Base-by-base conservation (phyloP, 2,329 filamentous ascomycete species). In the Ceratocystis eucalypticola region DNA sequence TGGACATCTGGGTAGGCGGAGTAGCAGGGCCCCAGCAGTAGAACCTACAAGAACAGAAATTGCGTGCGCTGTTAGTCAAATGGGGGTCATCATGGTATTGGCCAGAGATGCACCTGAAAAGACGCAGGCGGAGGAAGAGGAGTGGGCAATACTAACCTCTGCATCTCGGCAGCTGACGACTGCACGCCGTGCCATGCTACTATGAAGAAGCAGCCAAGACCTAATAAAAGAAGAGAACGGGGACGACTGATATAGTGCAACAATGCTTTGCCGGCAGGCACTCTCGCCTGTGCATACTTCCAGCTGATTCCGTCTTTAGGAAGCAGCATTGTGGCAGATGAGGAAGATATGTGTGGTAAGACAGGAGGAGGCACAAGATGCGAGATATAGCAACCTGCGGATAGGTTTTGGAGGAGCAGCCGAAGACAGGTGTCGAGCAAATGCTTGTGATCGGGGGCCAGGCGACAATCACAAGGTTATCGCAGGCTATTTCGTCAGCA, bases 11-110 rank as follows among this genome's bases (percentile, higher is more conserved):
- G 86, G 96, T 95, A 65, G 94, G 94, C n/a, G 94, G 85, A 79
- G 95, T 96, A 28, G 88, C 85, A 15, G 94, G 93, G 12, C 94
- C 94, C 83, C 91, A 97, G 80, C 94, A 99, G 78, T 96, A 96
- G 77, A 96, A 96, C 77, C 93, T 97, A 73, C 69, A 69, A 46
- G 67, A 41, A 15, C 48, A 64, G 45, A 67, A 67, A 64, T 44
- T 22, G 20, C 59, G 41, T 44, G 30, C 59, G 30, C 22, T 25
- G 53, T 59, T 41, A 28, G 68, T 48, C 55, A 30, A 22, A 57
- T 3, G 46, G 45, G 46, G 45, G 30, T 25, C 37, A 22, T 28
- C 12, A 28, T 64, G 45, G 7, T 17, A 45, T 28, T 44, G 10
- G 5, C 2, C 4, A 7, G 28, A 41, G 28, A 17, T 20, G 57